phyloP scores from a whole-genome alignment of 2,329 filamentous ascomycete genomes.

The Neonectria neomacrospora region DNA sequence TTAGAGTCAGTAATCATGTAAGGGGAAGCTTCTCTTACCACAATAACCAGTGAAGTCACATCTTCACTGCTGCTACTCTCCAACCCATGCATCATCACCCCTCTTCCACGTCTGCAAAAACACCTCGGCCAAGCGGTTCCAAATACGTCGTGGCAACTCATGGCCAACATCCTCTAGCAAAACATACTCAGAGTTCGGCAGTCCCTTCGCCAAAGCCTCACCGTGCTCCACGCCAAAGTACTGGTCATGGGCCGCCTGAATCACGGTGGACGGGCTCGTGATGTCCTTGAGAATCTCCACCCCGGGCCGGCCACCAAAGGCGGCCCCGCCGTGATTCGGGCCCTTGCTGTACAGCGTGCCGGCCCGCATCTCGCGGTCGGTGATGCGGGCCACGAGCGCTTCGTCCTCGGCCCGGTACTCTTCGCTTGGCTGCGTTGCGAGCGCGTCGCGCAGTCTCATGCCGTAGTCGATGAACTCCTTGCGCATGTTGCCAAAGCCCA shows the following conservation, averaged over 20 bases:
- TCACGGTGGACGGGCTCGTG: slow-evolving; percentile 43
- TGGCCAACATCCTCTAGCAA: slow-evolving; percentile 38
- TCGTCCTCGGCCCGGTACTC: slow-evolving; percentile 19
- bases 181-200: slow-evolving; percentile 37
- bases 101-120: slow-evolving; percentile 26
- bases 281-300: slow-evolving; percentile 38
- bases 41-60: no score
- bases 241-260: slow-evolving; percentile 46
- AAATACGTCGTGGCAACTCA: slow-evolving; percentile 33
- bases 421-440: slow-evolving; percentile 26
- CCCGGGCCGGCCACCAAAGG: slow-evolving; percentile 39
- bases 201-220: slow-evolving; percentile 40
- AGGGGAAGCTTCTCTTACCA: no score
- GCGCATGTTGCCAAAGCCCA: slow-evolving; percentile 11
- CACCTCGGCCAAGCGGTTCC: slow-evolving; percentile 18
- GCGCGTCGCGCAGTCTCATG: slow-evolving; percentile 19
- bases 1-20: no score
- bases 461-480: slow-evolving; percentile 10
- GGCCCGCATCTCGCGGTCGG: slow-evolving; percentile 33
- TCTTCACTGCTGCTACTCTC: neutral
- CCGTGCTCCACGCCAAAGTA: slow-evolving; percentile 43
- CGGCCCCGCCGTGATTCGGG: slow-evolving; percentile 42
- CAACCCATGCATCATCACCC: slow-evolving; percentile 16
- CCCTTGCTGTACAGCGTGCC: slow-evolving; percentile 45
- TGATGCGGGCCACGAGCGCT: neutral